phyloP scores from a whole-genome alignment of 2,329 filamentous ascomycete species.

The Bipolaris bicolor region DNA sequence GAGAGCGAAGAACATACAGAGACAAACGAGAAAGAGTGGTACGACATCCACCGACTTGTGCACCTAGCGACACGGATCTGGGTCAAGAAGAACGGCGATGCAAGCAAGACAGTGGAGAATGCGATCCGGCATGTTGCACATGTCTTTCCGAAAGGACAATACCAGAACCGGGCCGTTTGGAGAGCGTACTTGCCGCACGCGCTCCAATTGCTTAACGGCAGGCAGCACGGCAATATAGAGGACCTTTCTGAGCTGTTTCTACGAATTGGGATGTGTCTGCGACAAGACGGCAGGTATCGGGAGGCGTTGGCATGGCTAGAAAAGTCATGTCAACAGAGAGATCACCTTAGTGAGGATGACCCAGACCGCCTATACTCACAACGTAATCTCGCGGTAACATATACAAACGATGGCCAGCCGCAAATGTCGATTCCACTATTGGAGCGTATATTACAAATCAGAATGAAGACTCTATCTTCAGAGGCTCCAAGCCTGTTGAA shows the following conservation, averaged over 20 bases:
- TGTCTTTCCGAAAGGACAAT: not conserved
- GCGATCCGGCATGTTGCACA: not conserved
- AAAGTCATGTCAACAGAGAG: not conserved
- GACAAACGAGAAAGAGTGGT: not conserved
- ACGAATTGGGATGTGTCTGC: not conserved
- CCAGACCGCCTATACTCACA: not conserved
- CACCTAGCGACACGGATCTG: not conserved
- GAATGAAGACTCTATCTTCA: not conserved
- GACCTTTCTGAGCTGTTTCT: not conserved
- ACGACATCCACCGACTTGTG: not conserved
- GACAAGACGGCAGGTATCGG: not conserved
- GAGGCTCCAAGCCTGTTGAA: not conserved
- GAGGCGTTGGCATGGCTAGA: not conserved
- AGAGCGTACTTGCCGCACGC: not conserved
- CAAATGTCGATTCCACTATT: not conserved
- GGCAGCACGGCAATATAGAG: no score
- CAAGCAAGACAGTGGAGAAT: not conserved
- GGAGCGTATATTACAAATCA: not conserved
- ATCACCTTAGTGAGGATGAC: not conserved
- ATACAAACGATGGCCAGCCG: not conserved
- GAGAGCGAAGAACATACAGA: not conserved
- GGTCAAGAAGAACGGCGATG: not conserved
- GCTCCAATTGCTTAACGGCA: not conserved
- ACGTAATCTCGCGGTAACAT: not conserved
- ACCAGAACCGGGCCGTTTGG: not conserved